phyloP scores from a whole-genome alignment of 352 stramenopile genomes.

The Phytopythium mirpurense region DNA sequence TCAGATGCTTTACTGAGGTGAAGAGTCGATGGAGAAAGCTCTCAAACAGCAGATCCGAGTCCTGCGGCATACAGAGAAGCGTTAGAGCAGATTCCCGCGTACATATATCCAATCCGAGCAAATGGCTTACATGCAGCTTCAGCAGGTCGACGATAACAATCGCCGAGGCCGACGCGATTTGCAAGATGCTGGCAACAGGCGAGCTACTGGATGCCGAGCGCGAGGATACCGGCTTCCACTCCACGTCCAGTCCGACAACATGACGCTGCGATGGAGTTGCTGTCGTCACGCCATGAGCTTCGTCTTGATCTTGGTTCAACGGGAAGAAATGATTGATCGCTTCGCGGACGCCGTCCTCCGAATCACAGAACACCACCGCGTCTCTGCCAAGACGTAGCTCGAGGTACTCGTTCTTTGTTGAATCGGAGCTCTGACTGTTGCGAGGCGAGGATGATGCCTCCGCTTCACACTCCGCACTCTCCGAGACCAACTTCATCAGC shows the following conservation, averaged over 20 bases:
- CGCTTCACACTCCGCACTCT: neutral
- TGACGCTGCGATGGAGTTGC: neutral
- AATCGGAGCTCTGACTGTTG: neutral
- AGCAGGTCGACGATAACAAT: constrained; percentile 62
- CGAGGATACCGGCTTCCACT: constrained; percentile 46
- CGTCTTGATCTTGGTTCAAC: neutral
- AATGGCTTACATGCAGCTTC: constrained; percentile 39
- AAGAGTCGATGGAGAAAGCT: constrained; percentile 36
- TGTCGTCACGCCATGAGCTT: neutral
- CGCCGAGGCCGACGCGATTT: constrained; percentile 39
- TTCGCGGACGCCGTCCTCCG: constrained; percentile 19
- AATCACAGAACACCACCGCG: constrained; percentile 36
- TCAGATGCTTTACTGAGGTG: constrained; percentile 27
- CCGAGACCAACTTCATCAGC: neutral
- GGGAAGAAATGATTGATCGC: constrained; percentile 24
- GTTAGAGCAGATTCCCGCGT: neutral
- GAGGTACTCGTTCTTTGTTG: constrained; percentile 14
- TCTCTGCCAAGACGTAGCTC: constrained; percentile 15
- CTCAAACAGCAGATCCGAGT: constrained; percentile 42
- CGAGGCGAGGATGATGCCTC: neutral
- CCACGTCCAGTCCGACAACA: constrained; percentile 55
- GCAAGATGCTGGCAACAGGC: constrained; percentile 51
- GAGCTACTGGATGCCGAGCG: constrained; percentile 18
- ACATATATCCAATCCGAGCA: neutral
- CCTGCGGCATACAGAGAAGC: constrained; percentile 10